phyloP scores from a whole-genome alignment of 768 basidiomycete genomes.

The Tricholoma sp. region DNA sequence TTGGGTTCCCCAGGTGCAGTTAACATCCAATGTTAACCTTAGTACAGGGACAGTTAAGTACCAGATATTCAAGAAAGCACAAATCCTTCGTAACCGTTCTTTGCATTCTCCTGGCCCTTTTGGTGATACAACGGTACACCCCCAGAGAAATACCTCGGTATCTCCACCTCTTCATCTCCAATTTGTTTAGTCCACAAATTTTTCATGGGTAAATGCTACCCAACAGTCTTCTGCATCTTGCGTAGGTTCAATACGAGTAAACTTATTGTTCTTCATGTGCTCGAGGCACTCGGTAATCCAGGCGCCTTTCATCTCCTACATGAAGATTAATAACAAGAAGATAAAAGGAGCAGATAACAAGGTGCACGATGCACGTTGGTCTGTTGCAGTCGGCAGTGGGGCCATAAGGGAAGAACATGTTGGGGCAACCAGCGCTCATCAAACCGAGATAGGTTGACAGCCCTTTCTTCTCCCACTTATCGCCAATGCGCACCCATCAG shows the following conservation, averaged over 20 bases:
- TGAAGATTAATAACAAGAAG: background rate
- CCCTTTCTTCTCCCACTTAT: slow-evolving; percentile 10
- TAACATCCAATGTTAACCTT: too few relatives aligned
- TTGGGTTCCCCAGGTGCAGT: too few relatives aligned
- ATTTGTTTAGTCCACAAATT: slow-evolving; percentile 7
- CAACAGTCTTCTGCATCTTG: background rate
- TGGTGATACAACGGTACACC: slow-evolving; percentile 16
- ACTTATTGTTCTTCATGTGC: slow-evolving; percentile 3
- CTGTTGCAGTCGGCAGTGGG: slow-evolving; percentile 21
- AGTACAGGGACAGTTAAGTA: too few relatives aligned
- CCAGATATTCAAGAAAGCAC: background rate
- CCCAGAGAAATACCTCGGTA: slow-evolving; percentile 14
- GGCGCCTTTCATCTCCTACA: slow-evolving; percentile 19
- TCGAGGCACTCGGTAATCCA: slow-evolving; percentile 19
- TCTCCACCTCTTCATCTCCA: slow-evolving; percentile 17
- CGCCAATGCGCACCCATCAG: slow-evolving; percentile 9
- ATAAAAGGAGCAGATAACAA: background rate
- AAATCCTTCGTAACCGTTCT: slow-evolving; percentile 14
- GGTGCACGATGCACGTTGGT: slow-evolving; percentile 17
- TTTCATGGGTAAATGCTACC: slow-evolving; percentile 4
- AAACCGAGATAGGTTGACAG: slow-evolving; percentile 12
- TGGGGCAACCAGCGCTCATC: slow-evolving; percentile 9
- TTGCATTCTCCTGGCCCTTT: slow-evolving; percentile 11
- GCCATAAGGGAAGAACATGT: slow-evolving; percentile 21
- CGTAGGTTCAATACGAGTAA: background rate